Evolutionary conservation across 768 basidiomycete species (phyloP).

Genomic region (Leccinum uliginosum): DNA sequence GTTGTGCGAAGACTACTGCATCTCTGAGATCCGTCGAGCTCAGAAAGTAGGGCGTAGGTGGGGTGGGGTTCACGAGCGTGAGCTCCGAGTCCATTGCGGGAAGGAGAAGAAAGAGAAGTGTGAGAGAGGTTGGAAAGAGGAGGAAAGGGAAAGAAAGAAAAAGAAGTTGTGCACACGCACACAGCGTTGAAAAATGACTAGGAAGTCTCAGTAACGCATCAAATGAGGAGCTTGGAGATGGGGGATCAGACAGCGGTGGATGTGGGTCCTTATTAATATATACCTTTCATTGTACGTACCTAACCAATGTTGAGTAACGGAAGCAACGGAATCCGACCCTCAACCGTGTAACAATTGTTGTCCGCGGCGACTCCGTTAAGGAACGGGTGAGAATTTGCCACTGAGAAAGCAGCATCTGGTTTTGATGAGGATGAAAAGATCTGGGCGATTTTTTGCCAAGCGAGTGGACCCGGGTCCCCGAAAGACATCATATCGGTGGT

Average conservation of each 20-base stretch:
- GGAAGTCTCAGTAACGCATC: slow-evolving; percentile 1
- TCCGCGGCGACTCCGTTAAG: not conserved
- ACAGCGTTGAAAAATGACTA: not conserved
- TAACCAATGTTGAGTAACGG: not conserved
- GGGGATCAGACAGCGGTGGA: not conserved
- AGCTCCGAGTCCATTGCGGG: slow-evolving; percentile 25
- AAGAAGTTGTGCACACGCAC: not conserved
- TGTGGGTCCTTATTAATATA: slow-evolving; percentile 2
- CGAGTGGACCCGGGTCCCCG: not conserved
- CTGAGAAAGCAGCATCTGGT: not conserved
- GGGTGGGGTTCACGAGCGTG: slow-evolving; percentile 24
- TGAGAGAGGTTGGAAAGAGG: not conserved
- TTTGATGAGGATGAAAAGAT: not conserved
- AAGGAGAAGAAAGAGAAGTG: not conserved
- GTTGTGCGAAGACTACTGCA: slow-evolving; percentile 15
- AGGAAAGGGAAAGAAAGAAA: not conserved
- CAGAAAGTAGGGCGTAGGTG: slow-evolving; percentile 28
- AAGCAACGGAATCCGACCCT: not conserved
- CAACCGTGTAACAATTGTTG: not conserved
- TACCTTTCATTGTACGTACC: slow-evolving; percentile 3
- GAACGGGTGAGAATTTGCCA: not conserved
- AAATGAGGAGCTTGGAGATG: not conserved
- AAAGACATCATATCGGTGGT: not conserved
- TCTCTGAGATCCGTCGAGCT: slow-evolving; percentile 18
- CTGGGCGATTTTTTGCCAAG: not conserved